Evolutionary conservation across 345 rosid genomes (phyloP).

Genomic region (Brassica napus): DNA sequence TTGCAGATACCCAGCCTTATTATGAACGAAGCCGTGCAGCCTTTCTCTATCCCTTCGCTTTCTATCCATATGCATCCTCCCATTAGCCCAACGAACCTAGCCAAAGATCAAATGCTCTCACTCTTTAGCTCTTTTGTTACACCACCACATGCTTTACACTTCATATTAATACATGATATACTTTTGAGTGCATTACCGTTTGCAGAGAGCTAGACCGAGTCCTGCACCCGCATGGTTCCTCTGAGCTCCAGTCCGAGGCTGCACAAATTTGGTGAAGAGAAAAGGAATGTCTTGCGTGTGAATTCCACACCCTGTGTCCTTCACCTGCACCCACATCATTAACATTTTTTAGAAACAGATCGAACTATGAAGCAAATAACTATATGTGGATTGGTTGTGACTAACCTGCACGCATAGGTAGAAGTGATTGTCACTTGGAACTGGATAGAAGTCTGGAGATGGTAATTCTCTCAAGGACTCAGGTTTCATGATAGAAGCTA

Average conservation of each 20-base stretch:
- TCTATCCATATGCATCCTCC: conserved; percentile 91
- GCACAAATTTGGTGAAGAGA: conserved; percentile 70
- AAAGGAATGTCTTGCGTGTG: conserved; percentile 67
- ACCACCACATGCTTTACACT: background rate
- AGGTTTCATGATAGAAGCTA: conserved; percentile 75
- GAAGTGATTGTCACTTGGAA: conserved; percentile 64
- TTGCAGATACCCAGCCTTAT: conserved; percentile 67
- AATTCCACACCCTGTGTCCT: conserved; percentile 89
- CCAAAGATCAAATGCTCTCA: background rate
- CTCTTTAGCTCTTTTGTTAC: background rate
- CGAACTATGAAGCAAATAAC: background rate
- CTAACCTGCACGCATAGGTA: conserved; percentile 78
- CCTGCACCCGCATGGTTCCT: conserved; percentile 59
- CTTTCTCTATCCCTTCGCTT: conserved; percentile 82
- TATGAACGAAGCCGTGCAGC: conserved; percentile 62
- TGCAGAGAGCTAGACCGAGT: conserved; percentile 92
- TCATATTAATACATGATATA: background rate
- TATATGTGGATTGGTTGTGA: background rate
- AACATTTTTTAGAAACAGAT: background rate
- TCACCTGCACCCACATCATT: conserved; percentile 52
- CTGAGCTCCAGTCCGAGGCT: conserved; percentile 52
- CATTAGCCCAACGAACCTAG: conserved; percentile 90
- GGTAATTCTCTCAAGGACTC: conserved; percentile 72
- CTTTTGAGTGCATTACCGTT: conserved; percentile 51
- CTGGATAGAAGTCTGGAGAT: conserved; percentile 64